These are phyloP conservation scores for Vanderwaltozyma verrucispora DNA, from an alignment of 805 yeast genomes.

Conservation along the genomic window DNA sequence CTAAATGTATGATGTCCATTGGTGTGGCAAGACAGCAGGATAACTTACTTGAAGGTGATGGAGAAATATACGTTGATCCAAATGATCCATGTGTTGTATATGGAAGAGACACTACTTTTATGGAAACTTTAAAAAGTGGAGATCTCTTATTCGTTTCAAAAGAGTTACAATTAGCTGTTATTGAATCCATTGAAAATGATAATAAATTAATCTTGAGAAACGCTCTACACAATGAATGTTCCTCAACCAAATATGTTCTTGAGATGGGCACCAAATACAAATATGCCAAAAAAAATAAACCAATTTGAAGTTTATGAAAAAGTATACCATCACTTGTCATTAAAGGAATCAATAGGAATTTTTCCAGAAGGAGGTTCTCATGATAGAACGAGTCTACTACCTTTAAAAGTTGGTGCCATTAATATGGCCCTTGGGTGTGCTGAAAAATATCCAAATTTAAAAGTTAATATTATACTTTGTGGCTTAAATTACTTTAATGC, in stretches of 20 bases:
- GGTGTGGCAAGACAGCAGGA: conserved; percentile 94
- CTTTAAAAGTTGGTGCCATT: conserved; percentile 94
- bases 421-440: conserved; percentile 96
- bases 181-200: conserved; percentile 59
- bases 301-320: conserved; percentile 73
- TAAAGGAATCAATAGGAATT: conserved; percentile 78
- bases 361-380: conserved; percentile 99
- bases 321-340: conserved; percentile 75
- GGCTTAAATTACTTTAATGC: conserved; percentile 97
- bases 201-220: conserved; percentile 56
- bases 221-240: conserved; percentile 50
- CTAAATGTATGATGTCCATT: conserved; percentile 68
- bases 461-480: conserved; percentile 85
- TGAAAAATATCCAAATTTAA: conserved; percentile 61
- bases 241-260: conserved; percentile 33
- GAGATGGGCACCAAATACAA: conserved; percentile 48
- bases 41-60: conserved; percentile 54
- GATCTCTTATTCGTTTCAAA: conserved; percentile 73
- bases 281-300: conserved; percentile 73
- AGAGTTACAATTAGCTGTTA: conserved; percentile 65
- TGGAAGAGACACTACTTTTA: conserved; percentile 63
- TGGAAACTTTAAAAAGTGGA: conserved; percentile 43
- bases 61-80: conserved; percentile 49
- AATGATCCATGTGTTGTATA: conserved; percentile 34
- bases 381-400: conserved; percentile 81